Evolutionary conservation across 768 basidiomycete species (phyloP), one percentile per base, ranked within the genome.

Genomic region (Pulveroboletus sp.): DNA sequence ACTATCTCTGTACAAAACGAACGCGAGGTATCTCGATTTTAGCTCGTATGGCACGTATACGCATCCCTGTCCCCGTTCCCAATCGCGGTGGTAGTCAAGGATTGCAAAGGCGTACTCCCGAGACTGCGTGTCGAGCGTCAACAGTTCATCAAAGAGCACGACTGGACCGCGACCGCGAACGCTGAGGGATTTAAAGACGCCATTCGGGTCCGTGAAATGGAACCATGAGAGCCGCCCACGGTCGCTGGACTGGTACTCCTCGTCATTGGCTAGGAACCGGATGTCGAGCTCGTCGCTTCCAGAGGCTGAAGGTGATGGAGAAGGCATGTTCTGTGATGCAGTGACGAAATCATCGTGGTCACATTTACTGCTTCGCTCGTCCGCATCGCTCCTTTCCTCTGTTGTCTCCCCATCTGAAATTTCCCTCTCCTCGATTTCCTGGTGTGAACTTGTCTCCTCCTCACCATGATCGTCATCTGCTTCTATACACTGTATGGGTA

Each of bases 81-180:
- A 50, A 20, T 52, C 47, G 22, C 51, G 47, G n/a, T 43, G 51
- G 17, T 50, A 50, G 30, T 53, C 51, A 16, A 53, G 47, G 27
- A 49, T 17, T 12, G 50, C 47, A 6, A 51, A 43, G 10, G 50
- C 47, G 14, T 51, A 51, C 14, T 49, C 34, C 29, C 30, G 29
- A 8, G 17, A 8, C 5, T 14, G 8, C 24, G 1, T 12, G 23
- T 9, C 30, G 14, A 30, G 14, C 9, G 23, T 11, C 34, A 45
- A 38, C 3, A 23, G 1, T 20, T 32, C 11, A 19, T 27, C 47
- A 23, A 29, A 12, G 1, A 27, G 17, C 14, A 50, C 23, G 36
- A 50, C 14, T 6, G 51, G 47, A 27, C 47, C 51, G 26, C 36
- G 41, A 5, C 47, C 51, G 14, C 31, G 48, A 34, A 50, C 23